These are phyloP conservation scores for Malus hybrid DNA, from an alignment of 331 rosid genomes.

Conservation along the genomic window DNA sequence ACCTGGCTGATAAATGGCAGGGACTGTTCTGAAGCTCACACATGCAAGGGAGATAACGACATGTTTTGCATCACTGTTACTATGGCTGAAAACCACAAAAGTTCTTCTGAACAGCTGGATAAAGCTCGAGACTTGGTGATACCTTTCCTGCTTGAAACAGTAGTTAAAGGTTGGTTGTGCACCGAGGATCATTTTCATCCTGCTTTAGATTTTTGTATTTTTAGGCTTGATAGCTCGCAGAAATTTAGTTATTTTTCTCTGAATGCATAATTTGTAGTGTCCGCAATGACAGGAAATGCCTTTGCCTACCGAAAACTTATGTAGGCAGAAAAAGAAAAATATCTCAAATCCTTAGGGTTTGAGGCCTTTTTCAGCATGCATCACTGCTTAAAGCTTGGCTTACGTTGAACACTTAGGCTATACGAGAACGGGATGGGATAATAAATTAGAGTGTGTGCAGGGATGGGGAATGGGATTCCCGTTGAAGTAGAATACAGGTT, in stretches of 20 bases:
- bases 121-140: conserved; percentile 42
- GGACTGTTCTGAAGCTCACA: conserved; percentile 38
- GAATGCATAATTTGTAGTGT: neutral
- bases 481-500: neutral
- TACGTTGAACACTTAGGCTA: neutral
- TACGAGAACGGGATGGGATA: neutral
- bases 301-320: neutral
- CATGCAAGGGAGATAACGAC: conserved; percentile 22
- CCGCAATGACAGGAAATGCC: neutral
- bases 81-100: conserved; percentile 37
- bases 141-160: conserved; percentile 58
- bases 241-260: neutral
- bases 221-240: neutral
- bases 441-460: neutral
- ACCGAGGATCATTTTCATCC: neutral
- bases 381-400: neutral
- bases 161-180: conserved; percentile 59
- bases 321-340: neutral
- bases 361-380: neutral
- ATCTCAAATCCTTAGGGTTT: neutral
- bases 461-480: neutral
- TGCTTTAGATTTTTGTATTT: neutral
- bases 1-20: conserved; percentile 44
- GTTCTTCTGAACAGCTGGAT: conserved; percentile 39
- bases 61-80: conserved; percentile 52